Evolutionary conservation across 2,329 filamentous ascomycete species (phyloP).

Genomic region (Chalara sp.): DNA sequence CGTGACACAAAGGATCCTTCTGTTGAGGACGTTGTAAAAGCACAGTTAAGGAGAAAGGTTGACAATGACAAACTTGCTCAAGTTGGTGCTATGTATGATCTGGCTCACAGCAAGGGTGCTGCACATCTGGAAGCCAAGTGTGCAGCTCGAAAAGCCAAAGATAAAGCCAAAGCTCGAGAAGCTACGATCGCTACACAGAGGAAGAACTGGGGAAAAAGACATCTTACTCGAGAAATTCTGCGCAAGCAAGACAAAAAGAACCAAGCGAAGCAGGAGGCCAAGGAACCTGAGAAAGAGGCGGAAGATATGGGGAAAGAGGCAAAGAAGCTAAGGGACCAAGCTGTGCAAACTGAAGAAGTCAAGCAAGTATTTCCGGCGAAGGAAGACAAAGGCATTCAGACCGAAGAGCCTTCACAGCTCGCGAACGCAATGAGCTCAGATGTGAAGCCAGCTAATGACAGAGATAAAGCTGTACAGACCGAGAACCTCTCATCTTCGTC

Average conservation of each 20-base stretch:
- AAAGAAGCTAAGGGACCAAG: constrained; percentile 27
- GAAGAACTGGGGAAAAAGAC: constrained; percentile 42
- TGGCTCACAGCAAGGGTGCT: constrained; percentile 52
- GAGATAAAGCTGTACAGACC: constrained; percentile 19
- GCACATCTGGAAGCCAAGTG: constrained; percentile 43
- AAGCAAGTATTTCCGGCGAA: constrained; percentile 5
- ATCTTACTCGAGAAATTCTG: constrained; percentile 30
- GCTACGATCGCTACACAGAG: constrained; percentile 41
- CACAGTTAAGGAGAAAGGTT: constrained; percentile 38
- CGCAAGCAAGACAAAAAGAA: constrained; percentile 35
- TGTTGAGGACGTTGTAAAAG: constrained; percentile 50
- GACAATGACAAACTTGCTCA: constrained; percentile 54
- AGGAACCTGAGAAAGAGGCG: constrained; percentile 34
- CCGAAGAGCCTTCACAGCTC: constrained; percentile 10
- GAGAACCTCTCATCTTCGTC: constrained; percentile 10
- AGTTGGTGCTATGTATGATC: constrained; percentile 51
- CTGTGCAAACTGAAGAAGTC: constrained; percentile 18
- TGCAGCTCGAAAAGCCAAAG: constrained; percentile 29
- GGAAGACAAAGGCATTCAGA: constrained; percentile 18
- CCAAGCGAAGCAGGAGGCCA: constrained; percentile 29
- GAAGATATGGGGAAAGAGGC: constrained; percentile 30
- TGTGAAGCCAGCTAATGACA: constrained; percentile 6
- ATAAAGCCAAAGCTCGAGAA: constrained; percentile 21
- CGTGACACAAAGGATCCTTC: constrained; percentile 37
- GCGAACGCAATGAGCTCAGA: neutral